Base-by-base conservation (phyloP, 495 filamentous ascomycete genomes). In the Penicillium cataractarum region DNA sequence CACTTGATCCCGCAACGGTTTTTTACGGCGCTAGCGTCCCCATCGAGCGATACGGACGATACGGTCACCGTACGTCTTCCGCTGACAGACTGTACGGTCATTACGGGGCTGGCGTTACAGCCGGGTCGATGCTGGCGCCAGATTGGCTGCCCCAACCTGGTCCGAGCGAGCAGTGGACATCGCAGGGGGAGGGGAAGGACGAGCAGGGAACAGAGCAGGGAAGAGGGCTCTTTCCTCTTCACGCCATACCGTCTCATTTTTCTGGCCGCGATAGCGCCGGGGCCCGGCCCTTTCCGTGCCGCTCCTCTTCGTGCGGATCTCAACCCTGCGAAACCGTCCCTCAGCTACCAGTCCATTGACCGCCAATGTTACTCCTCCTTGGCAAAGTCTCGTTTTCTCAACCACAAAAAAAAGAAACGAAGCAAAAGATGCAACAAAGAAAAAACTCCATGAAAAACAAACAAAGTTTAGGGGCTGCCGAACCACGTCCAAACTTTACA, bases 1-100 rank as follows among this genome's bases (percentile, higher is more conserved):
- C 88, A 90, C 85, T 87, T 90, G 88, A 90, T 85, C 74, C 79
- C 48, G 54, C 35, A 55, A 32, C 49, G 59, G 39, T 29, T 35
- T 31, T 31, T 46, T 37, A 35, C 39, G 46, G 13, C 4, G 39
- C 39, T 42, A 54, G 55, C 55, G 39, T 49, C 33, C 17, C 39
- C 39, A 49, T 50, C 15, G 17, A 24, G 17, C 2, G 24, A 33
- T 54, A 54, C 31, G n/a, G 53, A 17, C 22, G 53, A 66, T 74
- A 77, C 65, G 58, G 73, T 71, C 64, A 75, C 64, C 35, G 57
- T 75, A 78, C 76, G 26, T 65, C 55, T 50, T 62, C 42, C 27
- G 13, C 57, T 62, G 60, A 71, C 64, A 54, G 61, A 50, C 58
- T 24, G 60, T 73, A 73, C 68, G 58, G 65, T 61, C 67, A 70